Base-by-base conservation (phyloP, 75 land plant genomes). In the Cupressus sempervirens region DNA sequence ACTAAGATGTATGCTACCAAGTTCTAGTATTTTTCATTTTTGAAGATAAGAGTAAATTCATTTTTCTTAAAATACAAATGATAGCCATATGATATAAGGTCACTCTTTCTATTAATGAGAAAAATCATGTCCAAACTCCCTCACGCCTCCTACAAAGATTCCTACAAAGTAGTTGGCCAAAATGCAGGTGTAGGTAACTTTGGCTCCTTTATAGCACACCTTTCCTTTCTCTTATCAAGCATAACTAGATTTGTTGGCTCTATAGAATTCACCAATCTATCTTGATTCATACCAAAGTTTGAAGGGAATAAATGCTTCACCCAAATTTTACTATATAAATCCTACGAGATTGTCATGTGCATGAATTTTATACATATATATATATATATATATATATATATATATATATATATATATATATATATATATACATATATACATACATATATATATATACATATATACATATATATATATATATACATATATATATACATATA, bases 221-320 rank as follows among this genome's bases (percentile, higher is more conserved):
- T 53, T 11, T 86, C 76, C 1, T 45, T 54, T n/a, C 30, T 35
- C 84, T 88, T 88, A 3, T 72, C 76, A 50, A 79, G 76, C 36
- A 87, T 77, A 15, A 81, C 84, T 50, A 32, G 56, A 65, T 70
- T 41, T 26, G 45, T 62, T 12, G 88, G 85, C 18, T 32, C 85
- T 4, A 87, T 40, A 4, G 85, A 85, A 62, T 87, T 73, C 16
- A n/a, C 70, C 85, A 87, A 70, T 36, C 84, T 52, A 45, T 80
- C 85, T 20, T 76, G 84, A 36, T 93, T 90, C 83, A 87, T 84
- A 3, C 92, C 94, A 83, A 89, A 93, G 41, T 93, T 91, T 45
- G 94, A 93, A 8, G 94, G 92, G 41, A 91, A 36, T 54, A 93
- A 93, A 16, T 92, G 86, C 94, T 93, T 30, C 80, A 90, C 79